Evolutionary conservation across 495 filamentous ascomycete genomes (phyloP), one percentile per base, ranked within the genome.

Genomic region (Xylaria cubensis): DNA sequence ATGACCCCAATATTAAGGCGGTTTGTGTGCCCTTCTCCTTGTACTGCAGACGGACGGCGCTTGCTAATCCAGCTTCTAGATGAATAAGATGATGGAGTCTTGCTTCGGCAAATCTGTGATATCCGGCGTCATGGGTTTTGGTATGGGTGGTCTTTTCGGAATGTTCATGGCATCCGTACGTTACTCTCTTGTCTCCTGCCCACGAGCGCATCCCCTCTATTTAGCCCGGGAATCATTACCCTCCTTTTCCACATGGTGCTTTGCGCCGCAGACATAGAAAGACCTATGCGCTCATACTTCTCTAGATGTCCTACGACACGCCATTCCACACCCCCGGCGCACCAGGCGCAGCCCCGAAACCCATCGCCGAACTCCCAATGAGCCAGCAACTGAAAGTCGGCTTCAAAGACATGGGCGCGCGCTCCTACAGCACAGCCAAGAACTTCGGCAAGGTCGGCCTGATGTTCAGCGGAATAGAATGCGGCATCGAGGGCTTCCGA

Each of bases 381-480:
- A 87, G 89, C 29, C 87, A 97, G 78, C 96, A 98, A 82, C 83
- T 98, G 32, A 88, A 87, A 65, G 80, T 83, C 78, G 96, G 96
- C 32, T 95, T 99, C 85, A 93, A 91, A 75, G 96, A 99, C 81
- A 98, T 98, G 94, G 95, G 95, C 61, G 75, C 86, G 55, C 90
- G 95, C 13, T 93, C 93, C 19, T 96, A 85, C 82, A 92, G 90
- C 76, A 93, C 91, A 7, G 96, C 94, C 21, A 97, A 97, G 84
- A 98, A 97, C 82, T 99, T 99, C 82, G 97, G 92, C 34, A 88
- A 92, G 56, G 91, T 99, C 56, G 96, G 96, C 63, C 92, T 94
- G 0, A 87, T 98, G 10, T 99, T 95, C 83, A 86, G 89, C 19
- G 97, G 96, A 29, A 97, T 95, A 15, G 96, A 99, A 84, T 99